Conservation (phyloP, 169 alveolate species). For the Plasmodium inui region DNA sequence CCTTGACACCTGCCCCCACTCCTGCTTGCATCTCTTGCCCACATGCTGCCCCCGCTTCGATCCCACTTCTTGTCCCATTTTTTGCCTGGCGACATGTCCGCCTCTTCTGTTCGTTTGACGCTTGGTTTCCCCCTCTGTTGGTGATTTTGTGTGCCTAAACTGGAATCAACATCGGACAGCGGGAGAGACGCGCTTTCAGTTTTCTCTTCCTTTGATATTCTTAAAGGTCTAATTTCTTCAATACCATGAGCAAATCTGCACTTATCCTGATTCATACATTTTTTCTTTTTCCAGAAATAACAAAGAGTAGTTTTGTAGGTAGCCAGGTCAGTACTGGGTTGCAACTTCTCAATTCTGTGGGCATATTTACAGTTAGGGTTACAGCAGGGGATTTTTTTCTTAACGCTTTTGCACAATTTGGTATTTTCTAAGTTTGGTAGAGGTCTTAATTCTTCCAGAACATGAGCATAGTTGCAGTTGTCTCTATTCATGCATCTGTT, state of each 20-base stretch:
- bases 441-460: slow-evolving; percentile 55
- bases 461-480: slow-evolving; percentile 69
- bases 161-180: not conserved
- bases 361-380: slow-evolving; percentile 69
- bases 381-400: slow-evolving; percentile 36
- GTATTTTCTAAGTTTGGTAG: slow-evolving; percentile 61
- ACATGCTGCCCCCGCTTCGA: not conserved
- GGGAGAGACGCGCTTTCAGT: not conserved
- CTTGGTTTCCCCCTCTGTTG: not conserved
- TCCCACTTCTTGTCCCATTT: not conserved
- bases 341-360: slow-evolving; percentile 41
- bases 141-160: not conserved
- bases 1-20: not conserved
- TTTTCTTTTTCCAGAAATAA: slow-evolving; percentile 64
- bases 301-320: slow-evolving; percentile 68
- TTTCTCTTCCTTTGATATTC: not conserved
- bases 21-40: not conserved
- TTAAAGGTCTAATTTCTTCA: slow-evolving; percentile 64
- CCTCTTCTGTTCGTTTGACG: not conserved
- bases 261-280: slow-evolving; percentile 62
- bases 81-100: not conserved
- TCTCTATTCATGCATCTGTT: slow-evolving; percentile 27
- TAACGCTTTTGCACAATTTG: slow-evolving; percentile 44
- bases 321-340: slow-evolving; percentile 54
- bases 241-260: slow-evolving; percentile 75